Base-by-base conservation (phyloP, 2,329 filamentous ascomycete species). In the Botryotinia globosa region DNA sequence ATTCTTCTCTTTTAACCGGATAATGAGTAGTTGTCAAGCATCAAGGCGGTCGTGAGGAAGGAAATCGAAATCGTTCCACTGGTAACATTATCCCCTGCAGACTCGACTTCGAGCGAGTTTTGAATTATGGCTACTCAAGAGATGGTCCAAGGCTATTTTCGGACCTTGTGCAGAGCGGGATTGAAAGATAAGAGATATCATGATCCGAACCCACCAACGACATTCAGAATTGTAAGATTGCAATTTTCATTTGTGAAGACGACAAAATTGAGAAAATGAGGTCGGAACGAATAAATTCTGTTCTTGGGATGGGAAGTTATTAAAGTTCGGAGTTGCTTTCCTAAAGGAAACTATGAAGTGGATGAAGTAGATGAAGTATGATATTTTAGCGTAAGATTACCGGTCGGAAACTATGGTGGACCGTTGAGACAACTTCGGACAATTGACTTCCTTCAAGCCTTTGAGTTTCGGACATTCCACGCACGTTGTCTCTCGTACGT, bases 91-190 rank as follows among this genome's bases (percentile, higher is more conserved):
- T 42, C 25, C 48, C 48, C 65, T 42, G 25, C 37, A 42, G 34
- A 56, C 65, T 67, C 48, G 48, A 39, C 64, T 67, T 67, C 64
- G 48, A 67, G 63, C 64, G 34, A 67, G 45, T 39, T 45, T 51
- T 66, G 34, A 18, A 54, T 20, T 29, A 16, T 42, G 2, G 10
- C 29, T 67, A 42, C 25, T 45, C 5, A 29, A 67, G 34, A 29
- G 9, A 67, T 56, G 25, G 16, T 25, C 20, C 34, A 42, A 32
- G 48, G 32, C 44, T 65, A 32, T 22, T 51, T 25, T 67, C 18
- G 37, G 34, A 32, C 48, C 48, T 42, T 42, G 34, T 56, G 20
- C 8, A 56, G 32, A 20, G 39, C 34, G 9, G 22, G 64, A 42
- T 54, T 29, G 6, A 67, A 32, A 51, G 48, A 54, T 67, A 56